phyloP scores from a whole-genome alignment of 2,329 filamentous ascomycete species.

The Cercospora citrullina region DNA sequence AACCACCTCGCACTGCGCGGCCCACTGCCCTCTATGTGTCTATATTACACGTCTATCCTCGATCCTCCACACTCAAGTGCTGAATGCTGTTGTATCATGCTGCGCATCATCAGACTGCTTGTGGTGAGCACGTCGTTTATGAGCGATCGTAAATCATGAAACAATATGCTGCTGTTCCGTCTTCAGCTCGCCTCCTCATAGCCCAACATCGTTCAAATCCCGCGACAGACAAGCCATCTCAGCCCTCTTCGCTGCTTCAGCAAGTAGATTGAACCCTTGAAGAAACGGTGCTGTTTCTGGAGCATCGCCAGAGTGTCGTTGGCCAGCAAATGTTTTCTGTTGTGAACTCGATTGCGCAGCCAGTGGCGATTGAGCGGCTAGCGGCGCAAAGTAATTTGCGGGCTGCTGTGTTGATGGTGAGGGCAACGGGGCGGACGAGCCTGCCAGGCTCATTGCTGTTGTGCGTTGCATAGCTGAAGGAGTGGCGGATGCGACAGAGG shows the following conservation, averaged over 20 bases:
- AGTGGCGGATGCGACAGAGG: conserved; percentile 39
- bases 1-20: background rate
- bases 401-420: conserved; percentile 38
- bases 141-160: background rate
- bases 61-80: background rate
- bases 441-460: conserved; percentile 37
- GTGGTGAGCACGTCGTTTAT: background rate
- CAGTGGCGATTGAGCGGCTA: conserved; percentile 31
- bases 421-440: conserved; percentile 37
- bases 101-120: background rate
- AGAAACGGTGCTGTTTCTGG: conserved; percentile 64
- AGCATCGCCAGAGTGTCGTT: conserved; percentile 34
- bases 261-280: conserved; percentile 79
- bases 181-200: conserved; percentile 20
- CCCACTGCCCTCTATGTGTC: background rate
- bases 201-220: conserved; percentile 73
- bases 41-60: background rate
- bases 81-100: background rate
- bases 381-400: conserved; percentile 36
- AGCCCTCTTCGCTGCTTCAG: conserved; percentile 88
- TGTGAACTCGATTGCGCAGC: conserved; percentile 36
- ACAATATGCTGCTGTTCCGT: background rate
- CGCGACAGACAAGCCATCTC: conserved; percentile 87
- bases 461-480: conserved; percentile 30
- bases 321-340: conserved; percentile 36